Evolutionary conservation across 805 yeast genomes (phyloP).

Genomic region (Pichia deserticola): DNA sequence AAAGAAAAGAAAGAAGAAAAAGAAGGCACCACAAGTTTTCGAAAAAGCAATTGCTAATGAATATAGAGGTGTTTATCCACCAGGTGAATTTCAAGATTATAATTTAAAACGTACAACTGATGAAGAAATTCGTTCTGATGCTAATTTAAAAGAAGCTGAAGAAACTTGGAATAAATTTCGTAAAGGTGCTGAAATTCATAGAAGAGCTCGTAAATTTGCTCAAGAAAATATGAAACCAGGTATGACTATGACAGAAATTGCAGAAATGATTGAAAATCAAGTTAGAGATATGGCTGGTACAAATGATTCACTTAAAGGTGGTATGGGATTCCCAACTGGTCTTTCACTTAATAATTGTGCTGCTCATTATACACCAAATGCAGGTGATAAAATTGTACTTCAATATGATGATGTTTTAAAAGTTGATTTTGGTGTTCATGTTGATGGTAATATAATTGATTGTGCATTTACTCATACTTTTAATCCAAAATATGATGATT

Average conservation of each 20-base stretch:
- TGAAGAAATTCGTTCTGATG: slow-evolving; percentile 52
- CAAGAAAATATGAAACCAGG: slow-evolving; percentile 77
- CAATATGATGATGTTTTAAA: slow-evolving; percentile 89
- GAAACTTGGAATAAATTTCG: slow-evolving; percentile 79
- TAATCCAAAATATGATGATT: slow-evolving; percentile 71
- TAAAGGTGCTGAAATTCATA: slow-evolving; percentile 93
- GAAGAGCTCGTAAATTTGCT: slow-evolving; percentile 80
- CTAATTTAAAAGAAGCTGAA: slow-evolving; percentile 6
- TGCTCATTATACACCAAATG: slow-evolving; percentile 96
- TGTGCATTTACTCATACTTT: slow-evolving; percentile 92
- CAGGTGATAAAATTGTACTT: slow-evolving; percentile 80
- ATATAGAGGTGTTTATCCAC: slow-evolving; percentile 71
- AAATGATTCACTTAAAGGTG: slow-evolving; percentile 64
- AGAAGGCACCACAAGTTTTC: slow-evolving; percentile 42
- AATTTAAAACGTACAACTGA: slow-evolving; percentile 69
- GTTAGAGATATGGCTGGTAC: slow-evolving; percentile 58
- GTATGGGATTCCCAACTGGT: slow-evolving; percentile 99
- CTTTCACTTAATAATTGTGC: slow-evolving; percentile 89
- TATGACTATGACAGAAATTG: slow-evolving; percentile 83
- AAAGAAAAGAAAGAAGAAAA: slow-evolving; percentile 53
- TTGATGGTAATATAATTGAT: slow-evolving; percentile 89
- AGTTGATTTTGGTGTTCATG: slow-evolving; percentile 94
- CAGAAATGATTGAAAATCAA: slow-evolving; percentile 80
- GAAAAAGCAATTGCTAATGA: slow-evolving; percentile 48
- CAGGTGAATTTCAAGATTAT: slow-evolving; percentile 82